Conservation (phyloP, 163 green algal genomes). For the Scenedesmus sp. region DNA sequence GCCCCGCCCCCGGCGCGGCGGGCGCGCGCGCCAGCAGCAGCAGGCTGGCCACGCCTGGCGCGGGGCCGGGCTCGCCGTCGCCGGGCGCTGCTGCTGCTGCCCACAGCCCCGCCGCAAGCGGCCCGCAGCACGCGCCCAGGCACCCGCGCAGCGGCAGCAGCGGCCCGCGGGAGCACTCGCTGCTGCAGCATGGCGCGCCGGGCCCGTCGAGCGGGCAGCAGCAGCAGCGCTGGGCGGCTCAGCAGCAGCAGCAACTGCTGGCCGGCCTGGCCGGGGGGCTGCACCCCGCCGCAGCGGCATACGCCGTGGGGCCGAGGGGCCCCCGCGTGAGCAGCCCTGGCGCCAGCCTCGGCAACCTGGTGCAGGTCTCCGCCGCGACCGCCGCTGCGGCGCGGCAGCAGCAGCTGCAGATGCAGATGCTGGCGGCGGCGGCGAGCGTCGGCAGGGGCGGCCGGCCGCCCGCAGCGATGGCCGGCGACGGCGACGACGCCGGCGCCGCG, state of each 20-base stretch:
- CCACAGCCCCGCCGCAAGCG: no score
- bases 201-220: background rate
- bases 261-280: background rate
- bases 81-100: no score
- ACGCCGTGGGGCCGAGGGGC: no score
- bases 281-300: background rate
- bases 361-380: background rate
- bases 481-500: constrained; percentile 21
- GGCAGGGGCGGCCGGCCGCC: background rate
- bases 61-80: no score
- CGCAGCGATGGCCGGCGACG: background rate
- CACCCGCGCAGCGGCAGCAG: constrained; percentile 14
- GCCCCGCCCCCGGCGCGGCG: no score
- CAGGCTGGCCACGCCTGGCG: no score
- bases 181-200: background rate
- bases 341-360: background rate
- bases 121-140: no score
- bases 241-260: background rate
- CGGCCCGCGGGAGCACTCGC: background rate
- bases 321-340: background rate
- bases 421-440: no score
- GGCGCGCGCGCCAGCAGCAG: no score
- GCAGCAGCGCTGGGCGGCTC: background rate
- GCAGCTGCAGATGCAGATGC: no score
- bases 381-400: constrained; percentile 8